Evolutionary conservation across 2,329 filamentous ascomycete species (phyloP).

Genomic region (Myotisia sp.): DNA sequence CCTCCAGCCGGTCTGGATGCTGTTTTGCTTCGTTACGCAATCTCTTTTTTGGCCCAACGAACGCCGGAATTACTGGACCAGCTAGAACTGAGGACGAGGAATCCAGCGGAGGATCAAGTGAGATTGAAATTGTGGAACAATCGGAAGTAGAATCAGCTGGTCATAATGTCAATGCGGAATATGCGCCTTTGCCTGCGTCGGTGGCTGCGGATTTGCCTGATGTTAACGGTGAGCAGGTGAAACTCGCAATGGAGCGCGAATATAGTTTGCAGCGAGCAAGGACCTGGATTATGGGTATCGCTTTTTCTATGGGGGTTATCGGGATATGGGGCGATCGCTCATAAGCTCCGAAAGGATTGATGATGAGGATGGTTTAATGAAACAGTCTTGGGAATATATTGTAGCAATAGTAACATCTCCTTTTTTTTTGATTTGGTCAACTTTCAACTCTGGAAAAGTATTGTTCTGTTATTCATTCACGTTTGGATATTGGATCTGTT

Average conservation of each 20-base stretch:
- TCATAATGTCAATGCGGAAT: not conserved
- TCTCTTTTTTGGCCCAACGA: slow-evolving; percentile 1
- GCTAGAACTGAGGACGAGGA: slow-evolving; percentile 14
- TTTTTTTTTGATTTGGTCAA: no score
- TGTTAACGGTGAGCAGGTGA: slow-evolving; percentile 34
- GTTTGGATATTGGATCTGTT: no score
- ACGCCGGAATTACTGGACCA: not conserved
- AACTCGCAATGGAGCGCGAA: slow-evolving; percentile 31
- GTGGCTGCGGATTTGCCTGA: slow-evolving; percentile 19
- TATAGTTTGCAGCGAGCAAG: slow-evolving; percentile 25
- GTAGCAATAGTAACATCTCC: no score
- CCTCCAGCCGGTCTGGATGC: slow-evolving; percentile 1
- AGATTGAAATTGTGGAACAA: slow-evolving; percentile 12
- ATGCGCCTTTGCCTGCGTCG: not conserved
- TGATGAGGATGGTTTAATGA: no score
- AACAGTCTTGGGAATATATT: no score
- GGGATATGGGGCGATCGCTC: slow-evolving; percentile 36
- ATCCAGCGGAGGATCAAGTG: slow-evolving; percentile 10
- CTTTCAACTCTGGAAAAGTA: no score
- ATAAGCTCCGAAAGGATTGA: no score
- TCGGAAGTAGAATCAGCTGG: slow-evolving; percentile 8
- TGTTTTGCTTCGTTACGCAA: not conserved
- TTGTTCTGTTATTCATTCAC: no score
- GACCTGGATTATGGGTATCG: slow-evolving; percentile 27
- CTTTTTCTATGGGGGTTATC: slow-evolving; percentile 33